Evolutionary conservation across 192 early-diverging fungal species (phyloP), one percentile per base, ranked within the genome.

Genomic region (Endogone sp.): DNA sequence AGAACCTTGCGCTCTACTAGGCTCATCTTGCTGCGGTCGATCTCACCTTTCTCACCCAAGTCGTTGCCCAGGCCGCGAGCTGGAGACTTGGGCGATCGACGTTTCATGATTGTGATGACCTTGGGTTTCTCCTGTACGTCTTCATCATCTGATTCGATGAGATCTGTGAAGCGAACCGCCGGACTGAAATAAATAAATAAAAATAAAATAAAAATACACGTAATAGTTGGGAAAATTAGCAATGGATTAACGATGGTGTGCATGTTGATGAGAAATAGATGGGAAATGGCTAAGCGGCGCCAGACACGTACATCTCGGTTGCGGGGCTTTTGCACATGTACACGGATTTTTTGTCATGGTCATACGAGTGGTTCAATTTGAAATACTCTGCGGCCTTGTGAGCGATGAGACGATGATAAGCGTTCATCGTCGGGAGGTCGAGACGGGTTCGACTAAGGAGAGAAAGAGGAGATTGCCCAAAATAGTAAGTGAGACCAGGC

Each of bases 341-440:
- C 32, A 92, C 82, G 22, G 75, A 77, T 22, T 80, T 78, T 59
- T 84, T 74, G 31, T 71, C 61, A 29, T 77, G 73, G 62, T 91
- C 89, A 28, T 82, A 77, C 11, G 85, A 74, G 69, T 90, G 90
- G 4, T 74, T 85, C 60, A 91, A 62, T 60, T 83, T 81, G 74
- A 86, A 92, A 71, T 90, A 86, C 28, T 85, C 81, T 25, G 89
- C 91, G 13, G 90, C 79, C 22, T 85, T 81, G 74, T 92, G 90
- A n/a, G 89, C 78, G 30, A 92, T 81, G 70, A 89, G 79, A 8
- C 91, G 80, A 62, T 92, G 88, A 71, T 92, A 92, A 2, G 88
- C 89, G 70, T 92, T 92, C 79, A 92, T 84, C 22, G 71, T 69
- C 11, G 88, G 84, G 65, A 88, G 86, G 62, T 85, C 85, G 23